Percentiles rank a stretch among this genome's conserved stretches.
Evolutionary conservation across 805 yeast genomes (phyloP).

Genomic region (Monosporozyma solicola): DNA sequence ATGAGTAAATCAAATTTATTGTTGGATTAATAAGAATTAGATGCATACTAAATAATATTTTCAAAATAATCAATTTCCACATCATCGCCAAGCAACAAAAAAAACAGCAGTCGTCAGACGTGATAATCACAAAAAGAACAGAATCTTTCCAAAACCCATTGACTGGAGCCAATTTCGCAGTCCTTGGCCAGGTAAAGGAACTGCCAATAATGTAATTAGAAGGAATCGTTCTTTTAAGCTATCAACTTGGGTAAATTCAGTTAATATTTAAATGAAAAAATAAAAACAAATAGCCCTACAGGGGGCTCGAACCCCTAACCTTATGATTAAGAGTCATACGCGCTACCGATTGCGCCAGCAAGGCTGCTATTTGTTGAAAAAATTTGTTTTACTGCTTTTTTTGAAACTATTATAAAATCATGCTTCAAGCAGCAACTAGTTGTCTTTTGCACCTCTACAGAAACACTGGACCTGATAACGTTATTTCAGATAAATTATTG

Average conservation of each 20-base stretch:
- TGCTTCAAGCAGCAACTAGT: background rate
- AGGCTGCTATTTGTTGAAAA: slow-evolving; percentile 13
- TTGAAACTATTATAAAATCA: background rate
- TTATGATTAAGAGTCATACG: slow-evolving; percentile 31
- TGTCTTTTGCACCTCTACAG: too few relatives aligned
- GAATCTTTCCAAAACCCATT: background rate
- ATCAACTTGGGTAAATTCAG: too few relatives aligned
- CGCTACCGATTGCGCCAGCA: slow-evolving; percentile 32
- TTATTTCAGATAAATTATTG: too few relatives aligned
- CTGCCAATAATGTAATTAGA: too few relatives aligned
- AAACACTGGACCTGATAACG: too few relatives aligned
- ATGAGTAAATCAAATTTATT: background rate
- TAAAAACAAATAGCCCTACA: slow-evolving; percentile 24
- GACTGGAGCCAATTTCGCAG: too few relatives aligned
- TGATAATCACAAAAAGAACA: background rate
- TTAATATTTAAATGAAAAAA: background rate
- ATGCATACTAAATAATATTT: background rate
- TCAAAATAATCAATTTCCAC: background rate
- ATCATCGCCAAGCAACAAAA: background rate
- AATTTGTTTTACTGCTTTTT: background rate
- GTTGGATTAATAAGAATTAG: background rate
- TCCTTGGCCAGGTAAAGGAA: too few relatives aligned
- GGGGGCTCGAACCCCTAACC: slow-evolving; percentile 34
- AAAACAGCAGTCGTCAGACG: background rate
- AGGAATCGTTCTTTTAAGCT: background rate